Base-by-base conservation (phyloP, 2,329 filamentous ascomycete species). In the Calycina marina region DNA sequence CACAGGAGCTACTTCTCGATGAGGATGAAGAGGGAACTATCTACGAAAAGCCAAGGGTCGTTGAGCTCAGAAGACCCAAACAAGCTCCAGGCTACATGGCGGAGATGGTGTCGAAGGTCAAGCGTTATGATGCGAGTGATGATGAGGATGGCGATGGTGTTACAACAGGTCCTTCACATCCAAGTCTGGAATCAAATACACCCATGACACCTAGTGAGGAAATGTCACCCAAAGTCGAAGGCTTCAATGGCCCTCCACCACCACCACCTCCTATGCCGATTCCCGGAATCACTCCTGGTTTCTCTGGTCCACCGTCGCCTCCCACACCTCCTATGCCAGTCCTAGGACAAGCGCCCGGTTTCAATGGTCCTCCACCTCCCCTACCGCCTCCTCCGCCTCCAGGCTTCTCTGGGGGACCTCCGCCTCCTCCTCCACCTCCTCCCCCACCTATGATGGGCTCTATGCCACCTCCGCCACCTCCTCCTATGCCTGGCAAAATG, bases 51-150 rank as follows among this genome's bases (percentile, higher is more conserved):
- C 81, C 86, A 24, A 71, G 77, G 34, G 60, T 93, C 30, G 71
- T 93, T 36, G 70, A 90, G 54, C 72, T 88, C 57, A 77, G 72
- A 52, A 71, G 83, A 40, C 83, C 84, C 8, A 53, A 50, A 8
- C 62, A 61, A 61, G 73, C 63, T 22, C 47, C 43, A 61, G 73
- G 51, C 54, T 88, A 59, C 50, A 77, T 62, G 58, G 66, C 58
- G 49, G 72, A 93, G 56, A 77, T 93, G 44, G 69, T 73, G 18
- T 70, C 75, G 31, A 90, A 80, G 57, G 69, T 88, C 48, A 77
- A 77, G 57, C 71, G 62, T 39, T 72, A 74, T 47, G 80, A 80
- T 49, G 78, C 65, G 28, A 55, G 48, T 35, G 52, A 57, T 37
- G 51, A 54, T 31, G 51, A 53, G 33, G 59, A 56, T 25, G 71